phyloP scores from a whole-genome alignment of 768 basidiomycete genomes.

The Antrodiella citrinella region DNA sequence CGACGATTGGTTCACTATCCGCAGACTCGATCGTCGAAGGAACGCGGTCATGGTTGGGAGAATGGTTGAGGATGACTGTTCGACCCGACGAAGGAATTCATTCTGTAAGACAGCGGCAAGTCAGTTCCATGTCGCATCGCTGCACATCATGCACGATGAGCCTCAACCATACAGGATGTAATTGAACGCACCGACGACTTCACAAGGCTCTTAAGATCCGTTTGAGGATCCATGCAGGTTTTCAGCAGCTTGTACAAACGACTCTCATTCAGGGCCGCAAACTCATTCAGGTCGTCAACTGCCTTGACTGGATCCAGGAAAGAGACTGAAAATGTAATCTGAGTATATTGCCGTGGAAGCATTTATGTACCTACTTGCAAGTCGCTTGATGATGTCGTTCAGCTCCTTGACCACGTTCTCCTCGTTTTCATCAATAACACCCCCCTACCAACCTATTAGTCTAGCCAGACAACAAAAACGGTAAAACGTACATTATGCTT shows the following conservation, averaged over 20 bases:
- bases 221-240: constrained; percentile 75
- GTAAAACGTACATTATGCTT: constrained; percentile 69
- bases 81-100: constrained; percentile 73
- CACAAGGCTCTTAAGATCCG: constrained; percentile 70
- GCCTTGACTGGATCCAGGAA: constrained; percentile 71
- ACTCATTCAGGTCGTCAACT: constrained; percentile 67
- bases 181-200: constrained; percentile 58
- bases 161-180: neutral
- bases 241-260: constrained; percentile 80
- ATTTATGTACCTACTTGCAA: constrained; percentile 40
- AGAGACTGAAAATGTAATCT: constrained; percentile 25
- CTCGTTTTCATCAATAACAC: constrained; percentile 81
- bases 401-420: constrained; percentile 51
- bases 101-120: constrained; percentile 33
- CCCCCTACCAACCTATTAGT: constrained; percentile 51
- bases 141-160: constrained; percentile 1
- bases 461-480: neutral
- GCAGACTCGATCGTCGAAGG: constrained; percentile 61
- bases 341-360: neutral
- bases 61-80: constrained; percentile 55
- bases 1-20: constrained; percentile 78
- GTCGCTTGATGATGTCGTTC: constrained; percentile 41
- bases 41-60: constrained; percentile 62
- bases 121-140: neutral
- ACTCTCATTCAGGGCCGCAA: constrained; percentile 82